Base-by-base conservation (phyloP, 352 stramenopile genomes). In the Globisporangium barbulae region DNA sequence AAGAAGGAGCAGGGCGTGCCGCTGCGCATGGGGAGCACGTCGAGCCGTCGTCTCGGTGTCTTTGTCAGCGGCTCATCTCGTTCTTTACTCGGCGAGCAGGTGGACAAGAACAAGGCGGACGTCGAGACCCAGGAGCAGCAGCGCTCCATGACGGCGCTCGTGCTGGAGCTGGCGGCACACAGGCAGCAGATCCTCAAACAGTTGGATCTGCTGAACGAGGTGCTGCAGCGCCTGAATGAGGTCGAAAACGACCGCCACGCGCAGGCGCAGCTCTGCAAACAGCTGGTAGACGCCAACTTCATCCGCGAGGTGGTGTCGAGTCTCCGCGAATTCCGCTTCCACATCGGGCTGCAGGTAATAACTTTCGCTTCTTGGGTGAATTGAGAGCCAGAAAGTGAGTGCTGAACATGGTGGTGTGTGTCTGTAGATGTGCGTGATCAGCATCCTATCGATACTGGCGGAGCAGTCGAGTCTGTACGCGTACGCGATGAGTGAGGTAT, bases 241-340 rank as follows among this genome's bases (percentile, higher is more conserved):
- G 35, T 59, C 5, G 69, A 75, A 19, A 35, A 71, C 45, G 62
- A 78, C 4, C 41, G 21, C 15, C 21, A 61, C 2, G 61, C 50
- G 6, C 71, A 79, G n/a, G 61, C 63, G 42, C 53, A 35, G 5
- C 47, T 78, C 17, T 75, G 78, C 37, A 63, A 72, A 48, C 71
- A 79, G 61, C 72, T 91, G 54, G 64, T 86, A 19, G 73, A 85
- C 17, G 73, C 61, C 3, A 73, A 69, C 0, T 54, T 89, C 1
- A 67, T 90, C 45, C 48, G 59, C 15, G 68, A 76, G 9, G 47
- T 83, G 28, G 71, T 73, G 3, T 70, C 71, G 25, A 70, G 66
- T 22, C 74, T 90, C 69, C 75, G 80, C n/a, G 82, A 91, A 55
- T 91, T 89, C 61, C 78, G 80, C 6, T 91, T 91, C 61, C 57